These are phyloP conservation scores for Schrenkiella parvula DNA, from an alignment of 345 rosid genomes.

Conservation along the genomic window DNA sequence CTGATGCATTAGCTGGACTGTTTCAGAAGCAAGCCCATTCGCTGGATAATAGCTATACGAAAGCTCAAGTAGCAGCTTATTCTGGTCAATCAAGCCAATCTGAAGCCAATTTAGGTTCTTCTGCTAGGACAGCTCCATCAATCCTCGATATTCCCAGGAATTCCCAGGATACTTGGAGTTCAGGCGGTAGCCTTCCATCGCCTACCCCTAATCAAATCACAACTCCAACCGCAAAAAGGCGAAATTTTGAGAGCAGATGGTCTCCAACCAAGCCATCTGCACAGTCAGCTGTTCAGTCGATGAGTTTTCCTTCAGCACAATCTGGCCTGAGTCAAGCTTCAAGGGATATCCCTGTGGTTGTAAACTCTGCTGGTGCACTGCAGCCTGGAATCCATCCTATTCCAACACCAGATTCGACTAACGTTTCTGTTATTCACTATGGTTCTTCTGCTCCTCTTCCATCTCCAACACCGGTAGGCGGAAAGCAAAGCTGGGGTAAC, in stretches of 20 bases:
- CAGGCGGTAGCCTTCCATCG: constrained; percentile 77
- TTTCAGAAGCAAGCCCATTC: constrained; percentile 49
- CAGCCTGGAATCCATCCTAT: constrained; percentile 35
- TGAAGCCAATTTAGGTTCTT: constrained; percentile 35
- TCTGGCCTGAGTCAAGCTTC: constrained; percentile 37
- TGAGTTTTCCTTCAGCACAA: constrained; percentile 21
- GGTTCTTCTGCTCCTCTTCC: constrained; percentile 42
- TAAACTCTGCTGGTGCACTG: constrained; percentile 37
- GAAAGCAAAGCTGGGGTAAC: constrained; percentile 52
- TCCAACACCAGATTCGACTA: constrained; percentile 4
- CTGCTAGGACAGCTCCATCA: constrained; percentile 38
- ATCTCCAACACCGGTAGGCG: constrained; percentile 38
- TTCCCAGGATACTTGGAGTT: constrained; percentile 53
- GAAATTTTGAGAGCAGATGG: constrained; percentile 57
- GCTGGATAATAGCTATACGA: constrained; percentile 33
- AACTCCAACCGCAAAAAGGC: constrained; percentile 38
- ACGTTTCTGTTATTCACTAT: constrained; percentile 25
- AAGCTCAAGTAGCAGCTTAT: constrained; percentile 40
- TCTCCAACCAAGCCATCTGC: constrained; percentile 55
- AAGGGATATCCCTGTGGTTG: constrained; percentile 35
- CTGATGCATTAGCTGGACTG: constrained; percentile 72
- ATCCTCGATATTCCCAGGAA: constrained; percentile 51
- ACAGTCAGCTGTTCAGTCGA: constrained; percentile 29
- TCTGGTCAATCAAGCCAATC: constrained; percentile 32
- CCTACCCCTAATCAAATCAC: constrained; percentile 78